A percentile compares a stretch with the other conserved stretches of the same genome.
Evolutionary conservation across 2,329 filamentous ascomycete genomes (phyloP).

Genomic region (Hypoxylon sp.): DNA sequence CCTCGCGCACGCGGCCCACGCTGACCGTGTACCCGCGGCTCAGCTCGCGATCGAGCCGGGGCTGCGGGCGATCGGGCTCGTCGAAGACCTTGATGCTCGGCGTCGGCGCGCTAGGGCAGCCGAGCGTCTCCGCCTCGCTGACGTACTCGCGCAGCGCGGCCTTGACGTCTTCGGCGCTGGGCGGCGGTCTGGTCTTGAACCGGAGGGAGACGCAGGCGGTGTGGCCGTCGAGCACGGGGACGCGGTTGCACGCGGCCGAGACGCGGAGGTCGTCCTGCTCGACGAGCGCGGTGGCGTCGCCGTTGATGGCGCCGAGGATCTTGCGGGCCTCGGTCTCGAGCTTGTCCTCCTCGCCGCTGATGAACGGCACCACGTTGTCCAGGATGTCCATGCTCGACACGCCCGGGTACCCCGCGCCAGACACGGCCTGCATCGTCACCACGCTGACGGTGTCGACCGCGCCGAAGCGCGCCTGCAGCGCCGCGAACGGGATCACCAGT

Average conservation of each 20-base stretch:
- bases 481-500: constrained; percentile 92
- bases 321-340: constrained; percentile 94
- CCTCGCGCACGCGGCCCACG: constrained; percentile 85
- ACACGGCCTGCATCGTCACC: constrained; percentile 94
- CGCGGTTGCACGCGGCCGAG: constrained; percentile 89
- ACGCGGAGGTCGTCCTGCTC: constrained; percentile 79
- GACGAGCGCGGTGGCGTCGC: constrained; percentile 75
- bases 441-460: constrained; percentile 78
- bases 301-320: constrained; percentile 82
- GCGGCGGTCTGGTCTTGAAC: constrained; percentile 79
- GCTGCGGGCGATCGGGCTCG: constrained; percentile 89
- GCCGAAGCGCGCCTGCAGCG: constrained; percentile 86
- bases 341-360: constrained; percentile 94
- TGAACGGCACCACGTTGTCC: constrained; percentile 95
- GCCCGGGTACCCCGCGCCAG: constrained; percentile 89
- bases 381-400: constrained; percentile 95
- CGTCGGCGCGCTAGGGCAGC: constrained; percentile 85
- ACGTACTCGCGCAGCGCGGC: constrained; percentile 82
- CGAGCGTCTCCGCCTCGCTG: constrained; percentile 81
- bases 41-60: constrained; percentile 85
- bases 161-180: constrained; percentile 78
- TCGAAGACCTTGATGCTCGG: constrained; percentile 89
- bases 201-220: constrained; percentile 90
- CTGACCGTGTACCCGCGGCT: constrained; percentile 89
- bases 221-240: constrained; percentile 94